A percentile compares a stretch with the other conserved stretches of the same genome.
Conservation (phyloP, 1,284 basidiomycete genomes). For the Polyporus tsugae region DNA sequence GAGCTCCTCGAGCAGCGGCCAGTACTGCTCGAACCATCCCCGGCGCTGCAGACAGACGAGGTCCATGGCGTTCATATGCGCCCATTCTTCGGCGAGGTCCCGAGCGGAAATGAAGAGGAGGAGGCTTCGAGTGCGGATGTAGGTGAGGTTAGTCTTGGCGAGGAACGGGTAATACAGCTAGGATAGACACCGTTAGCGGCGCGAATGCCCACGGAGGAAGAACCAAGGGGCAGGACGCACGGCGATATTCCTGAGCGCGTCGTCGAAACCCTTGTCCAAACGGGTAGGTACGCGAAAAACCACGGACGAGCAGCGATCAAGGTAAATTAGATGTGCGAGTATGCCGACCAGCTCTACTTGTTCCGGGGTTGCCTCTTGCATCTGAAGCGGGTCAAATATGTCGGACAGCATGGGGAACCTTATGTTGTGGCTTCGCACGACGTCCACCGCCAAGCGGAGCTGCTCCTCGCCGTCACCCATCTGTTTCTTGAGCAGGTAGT, state of each 20-base stretch:
- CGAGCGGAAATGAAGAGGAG: slow-evolving; percentile 24
- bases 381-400: slow-evolving; percentile 21
- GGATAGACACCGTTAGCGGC: not conserved
- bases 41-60: slow-evolving; percentile 25
- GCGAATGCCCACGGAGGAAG: not conserved
- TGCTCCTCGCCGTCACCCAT: slow-evolving; percentile 36
- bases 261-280: slow-evolving; percentile 31
- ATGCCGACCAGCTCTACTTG: slow-evolving; percentile 37
- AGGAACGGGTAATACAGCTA: slow-evolving; percentile 32
- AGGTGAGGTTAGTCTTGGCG: slow-evolving; percentile 34
- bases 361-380: slow-evolving; percentile 27
- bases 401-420: slow-evolving; percentile 24
- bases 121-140: slow-evolving; percentile 34
- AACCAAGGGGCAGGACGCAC: slow-evolving; percentile 23
- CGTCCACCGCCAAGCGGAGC: slow-evolving; percentile 30
- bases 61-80: slow-evolving; percentile 18
- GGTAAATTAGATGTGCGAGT: slow-evolving; percentile 38
- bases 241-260: slow-evolving; percentile 31
- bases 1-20: slow-evolving; percentile 37
- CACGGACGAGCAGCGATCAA: slow-evolving; percentile 36
- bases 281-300: slow-evolving; percentile 34
- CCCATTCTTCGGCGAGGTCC: slow-evolving; percentile 26
- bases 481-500: slow-evolving; percentile 35
- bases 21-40: slow-evolving; percentile 39
- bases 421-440: slow-evolving; percentile 27